phyloP scores from a whole-genome alignment of 352 stramenopile genomes.

The Phytopythium chamaehyphon region DNA sequence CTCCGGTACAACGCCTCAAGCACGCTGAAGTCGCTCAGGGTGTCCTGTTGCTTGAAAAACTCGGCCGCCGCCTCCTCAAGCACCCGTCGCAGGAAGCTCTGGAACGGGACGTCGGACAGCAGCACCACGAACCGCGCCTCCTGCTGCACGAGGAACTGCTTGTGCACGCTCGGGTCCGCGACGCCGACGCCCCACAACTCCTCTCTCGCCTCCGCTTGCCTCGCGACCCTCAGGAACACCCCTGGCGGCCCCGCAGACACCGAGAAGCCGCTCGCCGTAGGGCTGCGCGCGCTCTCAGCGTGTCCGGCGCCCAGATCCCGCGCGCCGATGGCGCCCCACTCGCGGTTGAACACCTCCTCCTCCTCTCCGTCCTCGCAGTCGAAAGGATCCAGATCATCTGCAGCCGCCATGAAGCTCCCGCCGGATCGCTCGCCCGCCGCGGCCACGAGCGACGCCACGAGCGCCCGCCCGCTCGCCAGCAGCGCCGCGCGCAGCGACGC shows the following conservation, averaged over 20 bases:
- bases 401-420: slow-evolving; percentile 15
- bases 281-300: not conserved
- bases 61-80: slow-evolving; percentile 22
- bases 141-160: slow-evolving; percentile 38
- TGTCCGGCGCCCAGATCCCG: slow-evolving; percentile 18
- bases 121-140: slow-evolving; percentile 47
- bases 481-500: slow-evolving; percentile 11
- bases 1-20: slow-evolving; percentile 28
- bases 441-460: slow-evolving; percentile 17
- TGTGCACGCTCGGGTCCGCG: slow-evolving; percentile 27
- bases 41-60: slow-evolving; percentile 28
- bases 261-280: not conserved
- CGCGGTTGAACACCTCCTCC: slow-evolving; percentile 73
- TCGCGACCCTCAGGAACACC: slow-evolving; percentile 49
- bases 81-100: slow-evolving; percentile 29
- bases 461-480: slow-evolving; percentile 17
- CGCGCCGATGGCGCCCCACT: slow-evolving; percentile 38
- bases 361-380: slow-evolving; percentile 55
- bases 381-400: slow-evolving; percentile 12
- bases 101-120: slow-evolving; percentile 41
- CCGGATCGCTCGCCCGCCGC: slow-evolving; percentile 4
- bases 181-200: slow-evolving; percentile 46
- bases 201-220: slow-evolving; percentile 8
- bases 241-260: slow-evolving; percentile 11
- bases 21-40: slow-evolving; percentile 12